Evolutionary conservation across 2,329 filamentous ascomycete species (phyloP).

Genomic region (Diaporthe sp.): DNA sequence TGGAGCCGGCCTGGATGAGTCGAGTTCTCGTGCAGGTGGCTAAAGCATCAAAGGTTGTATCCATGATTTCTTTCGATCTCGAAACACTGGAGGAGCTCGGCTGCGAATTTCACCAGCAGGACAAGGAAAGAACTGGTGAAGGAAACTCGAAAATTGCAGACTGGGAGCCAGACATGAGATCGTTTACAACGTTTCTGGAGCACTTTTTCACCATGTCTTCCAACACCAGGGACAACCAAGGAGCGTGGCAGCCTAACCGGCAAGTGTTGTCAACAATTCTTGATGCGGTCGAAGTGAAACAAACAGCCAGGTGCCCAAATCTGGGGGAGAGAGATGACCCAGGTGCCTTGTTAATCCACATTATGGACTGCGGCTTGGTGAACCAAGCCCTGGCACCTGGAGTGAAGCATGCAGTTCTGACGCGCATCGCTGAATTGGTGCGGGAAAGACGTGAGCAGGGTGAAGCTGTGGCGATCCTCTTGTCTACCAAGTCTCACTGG

Average conservation of each 20-base stretch:
- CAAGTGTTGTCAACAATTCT: neutral
- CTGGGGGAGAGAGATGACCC: neutral
- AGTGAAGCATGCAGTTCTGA: neutral
- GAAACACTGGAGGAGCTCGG: neutral
- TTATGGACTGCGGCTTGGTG: neutral
- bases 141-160: too few species aligned
- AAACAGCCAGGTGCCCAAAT: neutral
- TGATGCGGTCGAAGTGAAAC: neutral
- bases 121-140: neutral
- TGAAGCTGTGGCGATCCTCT: neutral
- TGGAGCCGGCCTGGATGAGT: constrained; percentile 1
- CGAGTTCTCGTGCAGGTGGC: neutral
- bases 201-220: neutral
- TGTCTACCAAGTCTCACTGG: neutral
- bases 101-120: neutral
- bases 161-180: neutral
- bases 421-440: neutral
- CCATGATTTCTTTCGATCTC: neutral
- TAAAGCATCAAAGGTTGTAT: neutral
- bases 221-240: neutral
- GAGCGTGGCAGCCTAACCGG: neutral
- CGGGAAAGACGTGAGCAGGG: neutral
- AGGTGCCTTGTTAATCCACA: neutral
- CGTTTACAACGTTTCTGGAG: neutral
- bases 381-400: neutral